These are phyloP conservation scores for Xylariaceae sp. DNA, from an alignment of 2,329 filamentous ascomycete species.

Conservation along the genomic window DNA sequence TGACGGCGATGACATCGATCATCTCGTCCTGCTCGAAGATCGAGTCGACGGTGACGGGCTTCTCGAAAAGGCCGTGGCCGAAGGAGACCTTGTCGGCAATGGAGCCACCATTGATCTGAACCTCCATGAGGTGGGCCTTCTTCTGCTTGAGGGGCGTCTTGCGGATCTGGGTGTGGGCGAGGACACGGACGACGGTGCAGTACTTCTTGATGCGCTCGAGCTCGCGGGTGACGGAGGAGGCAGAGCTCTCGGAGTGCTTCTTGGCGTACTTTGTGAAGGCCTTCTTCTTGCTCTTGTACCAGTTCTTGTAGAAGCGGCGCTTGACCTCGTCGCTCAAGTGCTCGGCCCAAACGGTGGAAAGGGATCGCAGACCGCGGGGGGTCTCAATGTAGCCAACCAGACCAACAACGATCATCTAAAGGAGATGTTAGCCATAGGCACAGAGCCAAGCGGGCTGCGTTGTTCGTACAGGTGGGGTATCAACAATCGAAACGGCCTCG, in stretches of 20 bases:
- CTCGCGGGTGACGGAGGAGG: constrained; percentile 88
- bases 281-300: constrained; percentile 99
- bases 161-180: constrained; percentile 99
- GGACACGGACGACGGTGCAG: constrained; percentile 98
- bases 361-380: constrained; percentile 96
- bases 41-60: constrained; percentile 86
- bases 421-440: constrained; percentile 68
- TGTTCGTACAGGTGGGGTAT: constrained; percentile 93
- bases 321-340: constrained; percentile 98
- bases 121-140: constrained; percentile 99
- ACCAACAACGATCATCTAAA: constrained; percentile 98
- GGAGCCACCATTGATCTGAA: constrained; percentile 98
- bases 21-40: constrained; percentile 99
- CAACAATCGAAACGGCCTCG: constrained; percentile 82
- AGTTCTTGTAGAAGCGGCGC: constrained; percentile 99
- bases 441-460: constrained; percentile 75
- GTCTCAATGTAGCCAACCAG: constrained; percentile 99
- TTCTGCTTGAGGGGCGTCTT: constrained; percentile 99
- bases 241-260: constrained; percentile 95
- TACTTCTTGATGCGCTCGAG: constrained; percentile 99
- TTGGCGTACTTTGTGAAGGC: constrained; percentile 99
- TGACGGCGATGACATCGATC: constrained; percentile 98
- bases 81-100: constrained; percentile 96
- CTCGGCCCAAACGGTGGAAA: constrained; percentile 99
- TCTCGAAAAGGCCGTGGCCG: constrained; percentile 95